Base-by-base conservation (phyloP, 495 filamentous ascomycete species). In the Hypoxylon subgilvum region DNA sequence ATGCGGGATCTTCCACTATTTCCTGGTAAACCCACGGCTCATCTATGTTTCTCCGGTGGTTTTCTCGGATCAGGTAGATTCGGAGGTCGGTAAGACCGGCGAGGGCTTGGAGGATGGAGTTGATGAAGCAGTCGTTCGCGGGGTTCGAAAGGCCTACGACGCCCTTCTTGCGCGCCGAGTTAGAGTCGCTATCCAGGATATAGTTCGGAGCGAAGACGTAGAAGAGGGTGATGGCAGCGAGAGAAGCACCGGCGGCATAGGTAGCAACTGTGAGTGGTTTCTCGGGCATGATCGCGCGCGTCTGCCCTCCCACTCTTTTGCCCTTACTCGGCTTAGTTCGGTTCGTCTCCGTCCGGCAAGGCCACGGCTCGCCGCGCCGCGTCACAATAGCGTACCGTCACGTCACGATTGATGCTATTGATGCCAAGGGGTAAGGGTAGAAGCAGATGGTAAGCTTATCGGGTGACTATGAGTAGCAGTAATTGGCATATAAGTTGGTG, bases 81-180 rank as follows among this genome's bases (percentile, higher is more conserved):
- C 95, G 87, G 60, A 99, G 80, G 62, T 97, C 91, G 2, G 87
- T 88, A n/a, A 97, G 79, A 1, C 94, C 94, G n/a, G 95, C 93
- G 14, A 99, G 79, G 0, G 90, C 91, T 74, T 99, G 94, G 27
- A 97, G 82, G 17, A 96, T 88, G 17, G 92, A 96, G 73, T 99
- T 99, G 77, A 99, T 97, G 77, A 97, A 99, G 78, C 94, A 99
- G 73, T 99, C 95, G 76, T 97, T 97, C 52, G 92, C 95, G 3
- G 91, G 83, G 66, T 99, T 99, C 12, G 80, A 78, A 19, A 99
- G 80, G 35, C 94, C 94, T 16, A 99, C 92, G 36, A 92, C 88
- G 54, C 89, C 89, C 69, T 91, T 92, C 74, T 93, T 96, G 41
- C 89, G 84, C 31, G 80, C 78, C 21, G 83, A 80, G 45, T 80